These are phyloP conservation scores for Diaporthe citri DNA, from an alignment of 2,329 filamentous ascomycete species.

Conservation along the genomic window DNA sequence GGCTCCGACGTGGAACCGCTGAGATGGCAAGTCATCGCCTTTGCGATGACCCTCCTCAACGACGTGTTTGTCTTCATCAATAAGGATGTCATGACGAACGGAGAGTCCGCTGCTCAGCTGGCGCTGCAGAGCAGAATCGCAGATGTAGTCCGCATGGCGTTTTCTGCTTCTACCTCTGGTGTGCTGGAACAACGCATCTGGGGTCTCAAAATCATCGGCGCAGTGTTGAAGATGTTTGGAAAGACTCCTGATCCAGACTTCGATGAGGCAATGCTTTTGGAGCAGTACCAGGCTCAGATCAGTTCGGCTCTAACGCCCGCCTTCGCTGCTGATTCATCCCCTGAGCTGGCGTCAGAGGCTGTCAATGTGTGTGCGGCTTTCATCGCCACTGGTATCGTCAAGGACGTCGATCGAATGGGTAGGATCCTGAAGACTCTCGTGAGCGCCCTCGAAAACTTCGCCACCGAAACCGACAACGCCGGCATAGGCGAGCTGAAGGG, in stretches of 20 bases:
- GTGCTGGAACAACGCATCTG: conserved; percentile 91
- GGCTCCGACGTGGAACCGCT: conserved; percentile 84
- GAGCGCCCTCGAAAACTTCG: conserved; percentile 91
- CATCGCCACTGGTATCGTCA: conserved; percentile 96
- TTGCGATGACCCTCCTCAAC: conserved; percentile 89
- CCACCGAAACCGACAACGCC: conserved; percentile 81
- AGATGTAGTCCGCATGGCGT: conserved; percentile 95
- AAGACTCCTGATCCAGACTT: conserved; percentile 97
- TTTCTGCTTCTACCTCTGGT: conserved; percentile 94
- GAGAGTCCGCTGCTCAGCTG: conserved; percentile 81
- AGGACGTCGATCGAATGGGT: conserved; percentile 98
- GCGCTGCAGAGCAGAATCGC: conserved; percentile 87
- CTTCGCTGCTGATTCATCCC: conserved; percentile 94
- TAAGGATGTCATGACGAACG: conserved; percentile 82
- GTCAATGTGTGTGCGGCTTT: conserved; percentile 99
- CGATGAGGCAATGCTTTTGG: conserved; percentile 93
- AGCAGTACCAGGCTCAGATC: conserved; percentile 99
- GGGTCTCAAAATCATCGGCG: conserved; percentile 93
- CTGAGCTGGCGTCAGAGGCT: conserved; percentile 93
- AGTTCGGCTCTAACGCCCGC: conserved; percentile 96
- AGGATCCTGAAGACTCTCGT: conserved; percentile 95
- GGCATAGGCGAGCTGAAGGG: conserved; percentile 94
- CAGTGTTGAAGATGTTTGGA: conserved; percentile 94
- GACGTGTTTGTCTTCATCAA: conserved; percentile 84
- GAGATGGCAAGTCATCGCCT: conserved; percentile 95